A percentile compares a stretch with the other conserved stretches of the same genome.
Conservation (phyloP, 345 rosid genomes). For the Angophora floribunda region DNA sequence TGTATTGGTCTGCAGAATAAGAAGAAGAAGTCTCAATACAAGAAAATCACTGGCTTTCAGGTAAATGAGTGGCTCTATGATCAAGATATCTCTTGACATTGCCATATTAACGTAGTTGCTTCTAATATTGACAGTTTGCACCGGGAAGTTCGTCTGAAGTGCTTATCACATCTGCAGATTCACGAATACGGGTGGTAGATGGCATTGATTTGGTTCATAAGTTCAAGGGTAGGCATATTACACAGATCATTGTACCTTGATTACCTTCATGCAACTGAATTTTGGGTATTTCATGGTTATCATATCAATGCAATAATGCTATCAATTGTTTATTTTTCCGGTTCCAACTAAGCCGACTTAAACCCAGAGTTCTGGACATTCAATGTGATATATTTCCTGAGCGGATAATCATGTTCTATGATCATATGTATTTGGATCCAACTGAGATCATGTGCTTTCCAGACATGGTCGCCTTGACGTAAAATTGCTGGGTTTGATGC, state of each 20-base stretch:
- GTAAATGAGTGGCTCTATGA: slow-evolving; percentile 16
- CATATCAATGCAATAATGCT: background rate
- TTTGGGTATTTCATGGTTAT: background rate
- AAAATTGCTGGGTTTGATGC: background rate
- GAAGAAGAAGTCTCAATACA: slow-evolving; percentile 88
- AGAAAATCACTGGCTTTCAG: slow-evolving; percentile 98
- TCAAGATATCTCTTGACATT: background rate
- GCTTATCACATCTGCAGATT: slow-evolving; percentile 92
- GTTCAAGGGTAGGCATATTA: slow-evolving; percentile 58
- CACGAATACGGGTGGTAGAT: slow-evolving; percentile 78
- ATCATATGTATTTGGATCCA: background rate
- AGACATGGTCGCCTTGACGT: background rate
- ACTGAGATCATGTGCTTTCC: background rate
- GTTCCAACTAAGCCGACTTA: background rate
- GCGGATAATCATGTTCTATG: background rate
- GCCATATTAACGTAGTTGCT: background rate
- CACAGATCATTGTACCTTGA: background rate
- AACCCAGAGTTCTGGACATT: background rate
- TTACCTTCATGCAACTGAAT: background rate
- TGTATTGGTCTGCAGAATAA: slow-evolving; percentile 75
- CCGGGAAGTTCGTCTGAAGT: slow-evolving; percentile 92
- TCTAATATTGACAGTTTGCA: slow-evolving; percentile 49
- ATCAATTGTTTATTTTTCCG: background rate
- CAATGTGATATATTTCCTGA: background rate
- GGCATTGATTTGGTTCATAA: slow-evolving; percentile 77